Evolutionary conservation across 2,329 filamentous ascomycete genomes (phyloP), one percentile per base, ranked within the genome.

Genomic region (Diaporthe sp.): DNA sequence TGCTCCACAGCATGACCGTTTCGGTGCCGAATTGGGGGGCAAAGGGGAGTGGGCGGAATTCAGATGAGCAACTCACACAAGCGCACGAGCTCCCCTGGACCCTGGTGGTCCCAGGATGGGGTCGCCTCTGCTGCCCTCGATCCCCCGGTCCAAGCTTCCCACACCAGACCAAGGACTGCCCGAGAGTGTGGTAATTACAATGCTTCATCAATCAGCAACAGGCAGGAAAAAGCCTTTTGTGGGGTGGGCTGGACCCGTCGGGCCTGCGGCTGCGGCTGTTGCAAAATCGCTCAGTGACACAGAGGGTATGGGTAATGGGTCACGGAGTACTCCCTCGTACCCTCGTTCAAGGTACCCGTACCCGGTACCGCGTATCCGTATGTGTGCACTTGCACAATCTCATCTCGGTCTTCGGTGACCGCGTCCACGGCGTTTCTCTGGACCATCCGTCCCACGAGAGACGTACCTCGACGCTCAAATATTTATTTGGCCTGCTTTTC

Each of bases 201-300:
- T 65, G n/a, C 34, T 49, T 65, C 72, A 53, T 58, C 65, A 65
- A 51, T 71, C 63, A 74, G 20, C 44, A n/a, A 15, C 49, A 31
- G 51, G 22, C 25, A 31, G 58, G 47, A 68, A 53, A n/a, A n/a
- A 10, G 31, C 47, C 57, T 34, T 28, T 20, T 68, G 49, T 70
- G 63, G 65, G 63, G 55, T 57, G 47, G 58, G 31, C 42, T 47
- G 37, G 63, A 44, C 51, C 39, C 70, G 60, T 63, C 74, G 71
- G 75, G 44, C 60, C 55, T 68, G 72, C 71, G 57, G 51, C 71
- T 31, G n/a, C 22, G 42, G 55, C 44, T 39, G 65, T 60, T 60
- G 55, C 74, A 76, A 71, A 71, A 74, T 74, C 75, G 73, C 75
- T 68, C 72, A 74, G 65, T 73, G 34, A 63, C 57, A 49, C 51